A percentile compares a stretch with the other conserved stretches of the same genome.
Conservation (phyloP, 2,329 filamentous ascomycete genomes). For the Fusarium luffae region DNA sequence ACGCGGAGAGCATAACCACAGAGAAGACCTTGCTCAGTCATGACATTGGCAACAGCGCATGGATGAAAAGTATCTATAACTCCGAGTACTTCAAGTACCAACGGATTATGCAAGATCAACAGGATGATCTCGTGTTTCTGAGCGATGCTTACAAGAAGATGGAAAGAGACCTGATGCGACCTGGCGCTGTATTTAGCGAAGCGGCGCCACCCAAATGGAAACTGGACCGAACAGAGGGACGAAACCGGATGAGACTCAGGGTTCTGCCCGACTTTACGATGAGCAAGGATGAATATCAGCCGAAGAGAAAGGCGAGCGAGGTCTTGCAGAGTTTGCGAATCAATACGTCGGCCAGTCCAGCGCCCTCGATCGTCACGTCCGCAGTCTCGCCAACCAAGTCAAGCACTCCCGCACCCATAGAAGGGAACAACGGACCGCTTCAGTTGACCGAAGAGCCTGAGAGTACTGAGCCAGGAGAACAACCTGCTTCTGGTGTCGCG, state of each 20-base stretch:
- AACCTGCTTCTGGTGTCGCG: conserved; percentile 40
- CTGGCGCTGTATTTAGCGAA: conserved; percentile 82
- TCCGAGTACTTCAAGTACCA: conserved; percentile 94
- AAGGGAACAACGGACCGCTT: conserved; percentile 33
- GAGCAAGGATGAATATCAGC: conserved; percentile 80
- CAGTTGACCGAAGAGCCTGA: conserved; percentile 43
- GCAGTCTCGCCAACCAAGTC: conserved; percentile 31
- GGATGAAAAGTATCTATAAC: conserved; percentile 95
- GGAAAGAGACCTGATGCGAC: conserved; percentile 79
- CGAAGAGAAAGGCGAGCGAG: conserved; percentile 76
- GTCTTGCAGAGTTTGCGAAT: conserved; percentile 52
- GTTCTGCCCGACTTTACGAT: conserved; percentile 81
- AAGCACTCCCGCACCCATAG: conserved; percentile 35
- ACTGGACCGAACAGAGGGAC: conserved; percentile 92
- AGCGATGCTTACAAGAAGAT: conserved; percentile 81
- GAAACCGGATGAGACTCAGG: conserved; percentile 92
- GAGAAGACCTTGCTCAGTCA: conserved; percentile 84
- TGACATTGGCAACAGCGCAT: conserved; percentile 86
- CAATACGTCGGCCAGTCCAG: conserved; percentile 44
- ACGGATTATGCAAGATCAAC: conserved; percentile 87
- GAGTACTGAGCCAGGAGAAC: conserved; percentile 31
- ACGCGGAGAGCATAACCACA: conserved; percentile 71
- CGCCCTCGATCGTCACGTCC: conserved; percentile 34
- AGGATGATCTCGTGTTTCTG: conserved; percentile 86
- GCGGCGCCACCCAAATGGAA: conserved; percentile 80